Evolutionary conservation across 805 yeast genomes (phyloP).

Genomic region (Yamadazyma tumulicola): DNA sequence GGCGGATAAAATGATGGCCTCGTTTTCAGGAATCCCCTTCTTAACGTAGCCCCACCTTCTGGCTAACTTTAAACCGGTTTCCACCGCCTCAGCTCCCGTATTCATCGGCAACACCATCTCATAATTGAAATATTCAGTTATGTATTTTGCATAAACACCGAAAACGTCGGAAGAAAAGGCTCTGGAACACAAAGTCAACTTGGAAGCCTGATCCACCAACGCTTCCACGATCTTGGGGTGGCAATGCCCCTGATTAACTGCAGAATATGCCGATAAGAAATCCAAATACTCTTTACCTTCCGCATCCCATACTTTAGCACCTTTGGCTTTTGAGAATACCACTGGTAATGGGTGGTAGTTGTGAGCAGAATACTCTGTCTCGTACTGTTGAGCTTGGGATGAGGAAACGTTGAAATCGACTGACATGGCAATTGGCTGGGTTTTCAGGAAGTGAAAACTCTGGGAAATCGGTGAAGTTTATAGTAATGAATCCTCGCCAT

Average conservation of each 20-base stretch:
- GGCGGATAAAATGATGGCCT: constrained; percentile 86
- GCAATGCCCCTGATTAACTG: constrained; percentile 97
- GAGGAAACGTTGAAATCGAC: constrained; percentile 46
- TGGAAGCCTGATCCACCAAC: constrained; percentile 79
- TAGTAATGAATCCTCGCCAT: neutral
- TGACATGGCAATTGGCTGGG: neutral
- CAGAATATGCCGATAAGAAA: constrained; percentile 91
- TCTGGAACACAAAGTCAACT: constrained; percentile 81
- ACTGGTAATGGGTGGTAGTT: constrained; percentile 97
- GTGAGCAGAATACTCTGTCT: constrained; percentile 85
- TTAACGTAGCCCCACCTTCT: constrained; percentile 95
- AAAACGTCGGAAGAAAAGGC: constrained; percentile 90
- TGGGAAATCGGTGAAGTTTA: neutral
- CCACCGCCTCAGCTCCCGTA: constrained; percentile 99
- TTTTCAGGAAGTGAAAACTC: too few species aligned
- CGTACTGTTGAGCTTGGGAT: constrained; percentile 60
- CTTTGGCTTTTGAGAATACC: constrained; percentile 79
- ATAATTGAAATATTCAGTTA: constrained; percentile 84
- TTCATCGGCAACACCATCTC: constrained; percentile 97
- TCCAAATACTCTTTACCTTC: constrained; percentile 94
- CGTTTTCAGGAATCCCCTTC: constrained; percentile 77
- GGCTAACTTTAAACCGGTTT: constrained; percentile 88
- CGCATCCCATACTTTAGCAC: constrained; percentile 97
- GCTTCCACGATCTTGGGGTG: constrained; percentile 90
- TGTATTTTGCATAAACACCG: constrained; percentile 80